These are phyloP conservation scores for Nakazawaea ernobii DNA, from an alignment of 805 yeast genomes.

Conservation along the genomic window DNA sequence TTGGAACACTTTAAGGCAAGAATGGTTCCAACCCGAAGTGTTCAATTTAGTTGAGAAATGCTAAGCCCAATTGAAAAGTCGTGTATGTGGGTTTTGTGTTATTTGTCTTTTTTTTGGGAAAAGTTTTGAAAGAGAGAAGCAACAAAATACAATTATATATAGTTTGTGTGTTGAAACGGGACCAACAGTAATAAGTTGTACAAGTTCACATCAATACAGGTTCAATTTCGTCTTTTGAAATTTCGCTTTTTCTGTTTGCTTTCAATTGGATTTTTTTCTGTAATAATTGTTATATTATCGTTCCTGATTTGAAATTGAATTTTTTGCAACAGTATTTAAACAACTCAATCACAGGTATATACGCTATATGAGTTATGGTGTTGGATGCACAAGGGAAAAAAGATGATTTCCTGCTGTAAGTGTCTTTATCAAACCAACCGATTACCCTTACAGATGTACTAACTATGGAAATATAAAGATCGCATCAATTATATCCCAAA, in stretches of 20 bases:
- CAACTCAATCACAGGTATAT: conserved; percentile 7
- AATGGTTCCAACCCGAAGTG: conserved; percentile 67
- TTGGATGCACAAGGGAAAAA: conserved; percentile 33
- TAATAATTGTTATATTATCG: background rate
- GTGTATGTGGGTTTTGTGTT: background rate
- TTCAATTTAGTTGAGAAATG: conserved; percentile 32
- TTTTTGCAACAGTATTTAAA: no score
- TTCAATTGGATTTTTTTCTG: background rate
- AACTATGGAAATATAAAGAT: background rate
- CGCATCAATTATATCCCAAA: conserved; percentile 7
- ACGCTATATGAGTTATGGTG: conserved; percentile 12
- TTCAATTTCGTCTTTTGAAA: background rate
- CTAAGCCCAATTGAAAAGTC: conserved; percentile 3
- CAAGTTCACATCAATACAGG: no score
- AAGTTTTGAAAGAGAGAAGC: no score
- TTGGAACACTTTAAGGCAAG: conserved; percentile 53
- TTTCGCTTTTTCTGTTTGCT: no score
- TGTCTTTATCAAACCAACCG: conserved; percentile 3
- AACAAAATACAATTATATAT: no score
- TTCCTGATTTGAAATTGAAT: background rate
- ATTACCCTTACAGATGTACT: background rate
- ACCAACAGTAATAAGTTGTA: no score
- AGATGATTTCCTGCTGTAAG: conserved; percentile 43
- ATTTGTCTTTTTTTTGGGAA: no score
- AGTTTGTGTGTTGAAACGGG: background rate